Evolutionary conservation across 352 stramenopile species (phyloP), one percentile per base, ranked within the genome.

Genomic region (Saprolegnia diclina): DNA sequence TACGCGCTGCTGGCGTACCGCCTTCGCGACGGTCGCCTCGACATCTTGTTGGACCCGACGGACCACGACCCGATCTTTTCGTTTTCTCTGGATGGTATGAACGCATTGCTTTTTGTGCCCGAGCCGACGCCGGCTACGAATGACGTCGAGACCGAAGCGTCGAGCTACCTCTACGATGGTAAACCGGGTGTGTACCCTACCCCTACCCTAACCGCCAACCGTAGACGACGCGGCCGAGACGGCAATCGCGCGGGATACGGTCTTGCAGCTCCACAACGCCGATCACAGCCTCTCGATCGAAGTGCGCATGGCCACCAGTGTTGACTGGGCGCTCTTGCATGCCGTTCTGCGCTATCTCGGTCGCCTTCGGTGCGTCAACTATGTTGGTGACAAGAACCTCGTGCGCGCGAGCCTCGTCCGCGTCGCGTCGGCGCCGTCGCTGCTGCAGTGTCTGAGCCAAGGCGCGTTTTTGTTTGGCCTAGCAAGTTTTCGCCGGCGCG

Each of bases 381-480:
- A 61, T 38, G 11, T 18, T 6, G 63, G 63, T n/a, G 63, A 69
- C 45, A 69, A 69, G 45, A 32, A 37, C n/a, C 3, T 18, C 19
- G n/a, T 69, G n/a, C 63, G 63, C 16, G 5, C 45, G 35, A 56
- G 19, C 19, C 53, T 66, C 24, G 35, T 75, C 35, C 44, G 44
- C 9, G 54, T 26, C 18, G 14, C 21, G 18, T 16, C 24, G 9
- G 32, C 42, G 0, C 52, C 67, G 7, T 69, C 74, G 19, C 63
- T 92, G 21, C 75, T 93, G 10, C 85, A 78, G 48, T 92, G 83
- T 57, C 75, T 94, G 52, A 77, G 76, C 19, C 74, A 77, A 46
- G 85, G 85, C 0, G 79, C 87, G 67, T 94, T 94, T 68, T 79
- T 92, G 57, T 81, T 89, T 45, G 85, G 83, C 45, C 73, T 92